Evolutionary conservation across 495 filamentous ascomycete species (phyloP).

Genomic region (Niebla homalea): DNA sequence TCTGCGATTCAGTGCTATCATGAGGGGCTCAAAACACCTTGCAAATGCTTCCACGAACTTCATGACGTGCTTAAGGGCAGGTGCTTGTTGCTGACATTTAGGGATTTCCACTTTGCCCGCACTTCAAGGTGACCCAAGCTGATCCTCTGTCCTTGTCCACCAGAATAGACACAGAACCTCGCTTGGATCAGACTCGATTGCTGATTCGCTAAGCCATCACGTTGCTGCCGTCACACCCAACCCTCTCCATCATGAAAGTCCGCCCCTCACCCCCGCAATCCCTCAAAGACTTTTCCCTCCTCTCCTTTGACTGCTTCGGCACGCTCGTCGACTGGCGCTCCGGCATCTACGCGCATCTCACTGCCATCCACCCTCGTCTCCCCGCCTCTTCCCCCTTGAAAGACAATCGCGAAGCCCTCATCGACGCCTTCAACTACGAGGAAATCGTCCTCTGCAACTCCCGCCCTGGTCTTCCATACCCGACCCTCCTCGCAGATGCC

Average conservation of each 20-base stretch:
- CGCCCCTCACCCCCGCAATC: conserved; percentile 1
- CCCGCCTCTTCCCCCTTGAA: conserved; percentile 30
- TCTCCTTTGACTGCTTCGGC: conserved; percentile 72
- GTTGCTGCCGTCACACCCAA: too few species aligned
- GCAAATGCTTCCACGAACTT: too few species aligned
- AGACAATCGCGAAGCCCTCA: conserved; percentile 21
- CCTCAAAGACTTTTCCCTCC: conserved; percentile 33
- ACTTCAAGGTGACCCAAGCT: too few species aligned
- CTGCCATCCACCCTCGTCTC: conserved; percentile 31
- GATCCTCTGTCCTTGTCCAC: too few species aligned
- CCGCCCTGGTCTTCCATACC: conserved; percentile 44
- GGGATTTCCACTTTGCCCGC: too few species aligned
- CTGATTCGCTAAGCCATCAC: too few species aligned
- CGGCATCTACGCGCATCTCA: conserved; percentile 27
- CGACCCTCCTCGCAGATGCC: conserved; percentile 37
- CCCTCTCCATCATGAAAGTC: conserved; percentile 4
- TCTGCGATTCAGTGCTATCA: too few species aligned
- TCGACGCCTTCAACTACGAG: conserved; percentile 27
- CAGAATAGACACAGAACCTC: too few species aligned
- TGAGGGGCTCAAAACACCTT: too few species aligned
- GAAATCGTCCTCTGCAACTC: conserved; percentile 32
- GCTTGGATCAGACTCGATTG: too few species aligned
- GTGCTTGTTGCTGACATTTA: too few species aligned
- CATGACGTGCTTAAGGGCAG: too few species aligned
- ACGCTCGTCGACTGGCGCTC: conserved; percentile 69